Evolutionary conservation across 768 basidiomycete genomes (phyloP), one percentile per base, ranked within the genome.

Genomic region (Mycena haematopus): DNA sequence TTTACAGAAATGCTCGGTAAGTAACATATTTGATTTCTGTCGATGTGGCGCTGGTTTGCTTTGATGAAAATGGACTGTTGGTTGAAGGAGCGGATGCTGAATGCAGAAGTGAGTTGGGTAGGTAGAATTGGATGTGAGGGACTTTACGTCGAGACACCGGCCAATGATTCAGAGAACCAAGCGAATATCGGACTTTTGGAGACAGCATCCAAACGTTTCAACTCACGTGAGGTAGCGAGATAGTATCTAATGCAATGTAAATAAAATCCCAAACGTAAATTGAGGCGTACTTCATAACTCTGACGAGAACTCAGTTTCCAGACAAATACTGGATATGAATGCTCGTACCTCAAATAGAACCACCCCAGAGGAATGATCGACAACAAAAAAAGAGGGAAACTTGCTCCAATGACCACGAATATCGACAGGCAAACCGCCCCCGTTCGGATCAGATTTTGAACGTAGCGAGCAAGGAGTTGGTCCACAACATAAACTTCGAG

Each of bases 131-230:
- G 13, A 21, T 8, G 0, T 22, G 9, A 17, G 24, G 15, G 3
- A 27, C 9, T 38, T 19, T 47, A 65, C 65, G 92, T 95, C 0
- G 91, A 87, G 38, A 93, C 74, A 7, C 94, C 94, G 3, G 84
- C 82, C 38, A 88, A 76, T 3, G 85, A 89, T 72, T 93, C 92
- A 2, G 90, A 90, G 72, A 93, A 93, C 88, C 89, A 91, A 0
- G 89, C 90, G 73, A 96, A 96, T 61, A 99, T 93, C 1, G 96
- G 95, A 0, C 92, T 93, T 40, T 92, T 88, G 6, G 93, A 93
- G 25, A 93, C 89, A 0, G 94, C 91, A 67, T 95, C 93, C 15
- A 96, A 80, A 15, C 93, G 91, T 73, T 95, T 94, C 25, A 95
- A 82, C 72, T 95, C 93, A 25, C 93, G 87, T 1, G 90, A 92